Base-by-base conservation (phyloP, 345 rosid species). In the Psidium friedrichsthalianum region DNA sequence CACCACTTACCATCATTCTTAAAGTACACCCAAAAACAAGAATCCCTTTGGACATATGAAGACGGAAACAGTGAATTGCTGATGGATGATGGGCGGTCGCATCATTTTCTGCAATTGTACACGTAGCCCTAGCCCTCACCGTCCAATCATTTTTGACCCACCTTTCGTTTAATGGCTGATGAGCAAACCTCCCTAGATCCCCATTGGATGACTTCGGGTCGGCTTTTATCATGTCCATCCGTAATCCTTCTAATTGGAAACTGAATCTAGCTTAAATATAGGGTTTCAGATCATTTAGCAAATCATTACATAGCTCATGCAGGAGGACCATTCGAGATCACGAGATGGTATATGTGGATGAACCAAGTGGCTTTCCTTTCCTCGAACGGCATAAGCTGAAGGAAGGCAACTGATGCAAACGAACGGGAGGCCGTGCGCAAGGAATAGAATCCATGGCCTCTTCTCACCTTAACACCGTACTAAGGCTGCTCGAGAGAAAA, bases 101-200 rank as follows among this genome's bases (percentile, higher is more conserved):
- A 59, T 78, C 40, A 69, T 69, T 36, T 69, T 36, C 47, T 36
- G 40, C 78, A 69, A 69, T 47, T 69, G 47, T 36, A 11, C 47
- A 69, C 9, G 47, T 36, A 69, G 25, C 80, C 47, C 80, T 18
- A 61, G 47, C 47, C 80, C 55, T 86, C 56, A 81, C 16, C 74
- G 64, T 32, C 18, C 85, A 55, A 40, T 74, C 74, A 52, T 53
- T 51, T 58, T 58, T 40, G 40, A 12, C 81, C 40, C 13, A 20
- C 47, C 47, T 36, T 58, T 55, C 54, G 58, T 53, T 74, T 82
- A 49, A 21, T 44, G 64, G 85, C 49, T 27, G 54, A 89, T 91
- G 87, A 87, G 80, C 74, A 81, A 76, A 85, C 86, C 91, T 57
- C 84, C 88, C 89, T 29, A 85, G 83, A 86, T 89, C 82, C 51